Percentiles rank a stretch among this genome's conserved stretches.
These are phyloP conservation scores for Colletotrichum sublineola DNA, from an alignment of 2,329 filamentous ascomycete genomes.

Conservation along the genomic window DNA sequence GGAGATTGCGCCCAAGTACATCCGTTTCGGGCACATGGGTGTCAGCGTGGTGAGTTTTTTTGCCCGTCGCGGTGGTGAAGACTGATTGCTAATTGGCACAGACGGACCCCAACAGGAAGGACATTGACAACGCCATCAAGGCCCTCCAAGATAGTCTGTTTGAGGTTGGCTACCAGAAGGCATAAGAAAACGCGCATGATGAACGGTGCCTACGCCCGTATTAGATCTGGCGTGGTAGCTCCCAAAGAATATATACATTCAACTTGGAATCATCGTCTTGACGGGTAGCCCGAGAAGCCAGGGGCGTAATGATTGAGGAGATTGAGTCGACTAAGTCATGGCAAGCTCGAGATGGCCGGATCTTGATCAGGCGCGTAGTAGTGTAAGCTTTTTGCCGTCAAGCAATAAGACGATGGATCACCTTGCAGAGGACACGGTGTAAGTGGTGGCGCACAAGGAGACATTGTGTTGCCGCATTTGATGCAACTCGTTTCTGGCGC, in stretches of 20 bases:
- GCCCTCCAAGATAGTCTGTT: conserved; percentile 80
- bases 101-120: conserved; percentile 81
- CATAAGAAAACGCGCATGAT: conserved; percentile 45
- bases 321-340: neutral
- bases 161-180: conserved; percentile 77
- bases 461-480: neutral
- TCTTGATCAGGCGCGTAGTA: conserved; percentile 11
- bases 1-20: conserved; percentile 93
- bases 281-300: neutral
- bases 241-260: neutral
- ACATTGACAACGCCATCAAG: conserved; percentile 87
- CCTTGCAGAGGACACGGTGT: neutral
- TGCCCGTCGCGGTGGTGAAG: conserved; percentile 44
- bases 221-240: conserved; percentile 5
- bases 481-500: neutral
- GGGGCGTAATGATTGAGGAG: neutral
- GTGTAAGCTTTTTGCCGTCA: conserved; percentile 9
- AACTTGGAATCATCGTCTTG: neutral
- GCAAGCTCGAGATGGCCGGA: neutral
- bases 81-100: conserved; percentile 47
- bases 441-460: too few species aligned
- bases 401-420: conserved; percentile 2
- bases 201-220: neutral
- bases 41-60: conserved; percentile 78
- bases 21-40: conserved; percentile 98